Conservation (phyloP, 805 yeast species). For the Metschnikowia aberdeeniae region DNA sequence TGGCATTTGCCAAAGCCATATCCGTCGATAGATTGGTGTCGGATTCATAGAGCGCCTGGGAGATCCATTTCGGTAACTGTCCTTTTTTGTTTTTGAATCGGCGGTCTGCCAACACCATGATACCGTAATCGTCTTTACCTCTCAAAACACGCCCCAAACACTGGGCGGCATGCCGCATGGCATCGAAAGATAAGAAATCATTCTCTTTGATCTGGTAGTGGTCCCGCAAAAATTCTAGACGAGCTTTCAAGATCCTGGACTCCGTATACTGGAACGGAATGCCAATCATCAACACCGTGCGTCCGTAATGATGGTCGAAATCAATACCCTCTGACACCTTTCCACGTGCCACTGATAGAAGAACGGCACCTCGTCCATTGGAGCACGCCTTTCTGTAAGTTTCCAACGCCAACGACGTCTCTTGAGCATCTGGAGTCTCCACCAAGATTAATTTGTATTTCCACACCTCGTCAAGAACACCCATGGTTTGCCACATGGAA, state of each 20-base stretch:
- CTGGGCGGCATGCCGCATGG: slow-evolving; percentile 99
- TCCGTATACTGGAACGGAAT: slow-evolving; percentile 99
- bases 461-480: slow-evolving; percentile 97
- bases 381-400: slow-evolving; percentile 95
- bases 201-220: slow-evolving; percentile 89
- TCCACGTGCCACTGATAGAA: slow-evolving; percentile 97
- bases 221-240: slow-evolving; percentile 89
- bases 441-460: slow-evolving; percentile 90
- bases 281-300: slow-evolving; percentile 97
- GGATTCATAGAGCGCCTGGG: slow-evolving; percentile 87
- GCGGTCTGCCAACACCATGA: slow-evolving; percentile 96
- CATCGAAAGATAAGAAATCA: slow-evolving; percentile 95
- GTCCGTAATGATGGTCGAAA: slow-evolving; percentile 97
- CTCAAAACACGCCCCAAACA: slow-evolving; percentile 95
- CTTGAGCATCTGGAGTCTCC: slow-evolving; percentile 99
- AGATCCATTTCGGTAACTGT: slow-evolving; percentile 96
- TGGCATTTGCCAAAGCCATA: slow-evolving; percentile 94
- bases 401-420: slow-evolving; percentile 90
- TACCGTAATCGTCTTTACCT: slow-evolving; percentile 98
- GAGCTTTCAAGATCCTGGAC: slow-evolving; percentile 90
- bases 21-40: slow-evolving; percentile 92
- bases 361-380: slow-evolving; percentile 95
- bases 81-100: slow-evolving; percentile 80
- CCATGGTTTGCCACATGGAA: slow-evolving; percentile 99
- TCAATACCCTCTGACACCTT: slow-evolving; percentile 98